phyloP scores from a whole-genome alignment of 371 early-diverging fungal species.

The Circinella umbellata region DNA sequence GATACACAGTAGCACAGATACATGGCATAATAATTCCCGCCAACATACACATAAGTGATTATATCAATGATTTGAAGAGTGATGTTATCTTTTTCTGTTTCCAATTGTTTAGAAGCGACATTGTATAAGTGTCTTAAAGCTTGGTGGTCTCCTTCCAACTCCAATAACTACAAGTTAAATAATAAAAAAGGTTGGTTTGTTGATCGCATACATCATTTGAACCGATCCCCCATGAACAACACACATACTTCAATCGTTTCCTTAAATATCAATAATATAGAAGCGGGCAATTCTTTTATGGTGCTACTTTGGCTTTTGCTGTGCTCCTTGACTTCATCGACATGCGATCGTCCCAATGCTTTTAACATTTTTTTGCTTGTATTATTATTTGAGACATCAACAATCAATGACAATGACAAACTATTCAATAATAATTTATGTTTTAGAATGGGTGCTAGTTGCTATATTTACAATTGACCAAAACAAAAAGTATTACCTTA shows the following conservation, averaged over 20 bases:
- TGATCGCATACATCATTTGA: constrained; percentile 1
- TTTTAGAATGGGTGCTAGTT: not conserved
- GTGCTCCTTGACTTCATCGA: not conserved
- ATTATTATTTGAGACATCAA: not conserved
- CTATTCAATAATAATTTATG: constrained; percentile 3
- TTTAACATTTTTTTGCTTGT: constrained; percentile 6
- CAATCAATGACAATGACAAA: constrained; percentile 2
- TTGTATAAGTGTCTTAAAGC: constrained; percentile 3
- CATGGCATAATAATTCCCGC: not conserved
- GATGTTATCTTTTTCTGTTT: not conserved
- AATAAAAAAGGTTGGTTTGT: constrained; percentile 2
- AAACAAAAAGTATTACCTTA: constrained; percentile 1
- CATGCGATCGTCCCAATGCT: not conserved
- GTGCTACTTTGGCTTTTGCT: constrained; percentile 3
- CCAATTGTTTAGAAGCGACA: not conserved
- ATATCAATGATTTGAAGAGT: constrained; percentile 3
- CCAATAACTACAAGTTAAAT: not conserved
- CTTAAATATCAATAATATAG: not conserved
- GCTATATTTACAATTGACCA: not conserved
- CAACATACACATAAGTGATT: constrained; percentile 3
- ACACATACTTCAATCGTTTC: constrained; percentile 6
- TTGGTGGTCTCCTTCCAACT: not conserved
- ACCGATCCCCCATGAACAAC: not conserved
- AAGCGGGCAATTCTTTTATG: not conserved
- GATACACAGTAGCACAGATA: not conserved